Percentiles rank a stretch among this genome's conserved stretches.
phyloP scores from a whole-genome alignment of 192 early-diverging fungal genomes.

The Linnemannia elongata region DNA sequence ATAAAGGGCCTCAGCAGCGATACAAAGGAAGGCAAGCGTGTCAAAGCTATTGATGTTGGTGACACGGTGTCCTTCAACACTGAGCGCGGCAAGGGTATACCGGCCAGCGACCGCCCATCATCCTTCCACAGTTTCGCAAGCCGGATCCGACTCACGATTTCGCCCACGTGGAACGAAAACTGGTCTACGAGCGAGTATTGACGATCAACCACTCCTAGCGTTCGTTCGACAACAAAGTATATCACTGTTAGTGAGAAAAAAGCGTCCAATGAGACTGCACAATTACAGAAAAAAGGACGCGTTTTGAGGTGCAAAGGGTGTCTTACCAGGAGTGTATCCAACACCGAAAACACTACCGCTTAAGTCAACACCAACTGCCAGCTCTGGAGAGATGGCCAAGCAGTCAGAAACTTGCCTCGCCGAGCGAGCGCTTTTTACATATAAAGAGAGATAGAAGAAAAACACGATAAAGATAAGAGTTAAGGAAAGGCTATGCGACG shows the following conservation, averaged over 20 bases:
- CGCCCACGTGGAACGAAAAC: slow-evolving; percentile 48
- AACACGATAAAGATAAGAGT: not conserved
- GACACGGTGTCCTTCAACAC: too few relatives aligned
- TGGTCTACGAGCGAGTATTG: slow-evolving; percentile 39
- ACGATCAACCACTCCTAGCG: not conserved
- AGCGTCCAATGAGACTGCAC: too few relatives aligned
- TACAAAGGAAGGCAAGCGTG: not conserved
- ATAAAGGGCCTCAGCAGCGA: slow-evolving; percentile 13
- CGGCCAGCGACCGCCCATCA: slow-evolving; percentile 30
- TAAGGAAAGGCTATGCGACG: too few relatives aligned
- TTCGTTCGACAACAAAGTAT: not conserved
- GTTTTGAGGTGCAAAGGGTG: not conserved
- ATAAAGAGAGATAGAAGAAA: not conserved
- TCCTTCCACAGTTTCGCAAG: slow-evolving; percentile 34
- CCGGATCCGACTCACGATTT: slow-evolving; percentile 34
- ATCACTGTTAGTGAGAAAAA: not conserved
- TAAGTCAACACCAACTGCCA: slow-evolving; percentile 37
- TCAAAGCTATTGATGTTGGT: not conserved
- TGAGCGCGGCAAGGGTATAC: slow-evolving; percentile 17
- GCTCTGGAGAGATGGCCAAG: slow-evolving; percentile 39
- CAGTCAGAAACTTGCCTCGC: slow-evolving; percentile 40
- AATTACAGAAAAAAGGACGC: too few relatives aligned
- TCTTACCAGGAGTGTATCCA: slow-evolving; percentile 35
- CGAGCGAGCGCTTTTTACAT: slow-evolving; percentile 10
- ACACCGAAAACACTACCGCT: slow-evolving; percentile 43